Evolutionary conservation across 208 protist species (phyloP).

Genomic region (Novymonas esmeraldas): DNA sequence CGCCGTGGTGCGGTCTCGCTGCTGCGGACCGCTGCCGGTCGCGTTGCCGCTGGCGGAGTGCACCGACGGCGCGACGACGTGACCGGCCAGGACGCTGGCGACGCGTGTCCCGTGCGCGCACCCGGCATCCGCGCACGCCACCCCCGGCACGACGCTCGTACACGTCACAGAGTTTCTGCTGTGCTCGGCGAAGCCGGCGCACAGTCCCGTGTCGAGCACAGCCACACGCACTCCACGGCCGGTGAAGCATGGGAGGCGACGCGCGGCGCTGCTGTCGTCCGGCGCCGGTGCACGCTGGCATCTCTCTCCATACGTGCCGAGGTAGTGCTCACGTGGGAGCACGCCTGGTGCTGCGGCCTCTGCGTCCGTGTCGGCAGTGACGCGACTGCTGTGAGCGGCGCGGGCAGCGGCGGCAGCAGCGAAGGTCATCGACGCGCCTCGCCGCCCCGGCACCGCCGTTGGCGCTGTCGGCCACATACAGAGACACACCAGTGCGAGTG

Average conservation of each 20-base stretch:
- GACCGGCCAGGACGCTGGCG: slow-evolving; percentile 90
- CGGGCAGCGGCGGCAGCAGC: no score
- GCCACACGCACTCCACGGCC: slow-evolving; percentile 60
- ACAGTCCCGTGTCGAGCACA: slow-evolving; percentile 68
- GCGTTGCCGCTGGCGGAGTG: neutral
- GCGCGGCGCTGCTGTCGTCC: neutral
- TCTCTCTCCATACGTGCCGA: slow-evolving; percentile 15
- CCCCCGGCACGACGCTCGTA: slow-evolving; percentile 61
- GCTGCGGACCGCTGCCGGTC: no score
- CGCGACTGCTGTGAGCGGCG: no score
- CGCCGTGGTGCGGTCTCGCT: no score
- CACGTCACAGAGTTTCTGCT: slow-evolving; percentile 44
- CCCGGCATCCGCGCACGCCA: slow-evolving; percentile 61
- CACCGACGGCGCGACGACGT: slow-evolving; percentile 20
- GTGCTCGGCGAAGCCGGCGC: slow-evolving; percentile 11
- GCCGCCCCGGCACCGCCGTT: no score
- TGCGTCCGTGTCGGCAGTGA: neutral
- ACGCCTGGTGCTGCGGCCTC: neutral
- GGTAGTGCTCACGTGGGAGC: slow-evolving; percentile 29
- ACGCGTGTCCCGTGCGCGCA: slow-evolving; percentile 98
- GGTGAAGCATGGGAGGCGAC: slow-evolving; percentile 21
- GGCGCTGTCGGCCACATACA: no score
- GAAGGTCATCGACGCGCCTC: no score
- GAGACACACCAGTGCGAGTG: no score
- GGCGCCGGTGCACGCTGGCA: neutral